Base-by-base conservation (phyloP, 768 basidiomycete genomes). In the Antrodiella citrinella region DNA sequence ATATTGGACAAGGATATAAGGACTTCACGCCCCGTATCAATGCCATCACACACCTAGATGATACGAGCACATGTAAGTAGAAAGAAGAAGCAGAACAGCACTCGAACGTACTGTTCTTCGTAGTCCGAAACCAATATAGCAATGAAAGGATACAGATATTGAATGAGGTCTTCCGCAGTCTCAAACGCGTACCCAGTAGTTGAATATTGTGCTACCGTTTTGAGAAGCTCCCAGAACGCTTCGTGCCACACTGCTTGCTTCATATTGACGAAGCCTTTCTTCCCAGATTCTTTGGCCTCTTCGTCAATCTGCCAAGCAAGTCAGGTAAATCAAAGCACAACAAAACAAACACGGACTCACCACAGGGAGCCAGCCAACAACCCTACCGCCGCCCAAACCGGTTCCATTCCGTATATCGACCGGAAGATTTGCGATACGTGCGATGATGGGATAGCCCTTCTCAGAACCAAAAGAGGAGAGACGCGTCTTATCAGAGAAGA, bases 101-200 rank as follows among this genome's bases (percentile, higher is more conserved):
- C n/a, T n/a, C n/a, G n/a, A n/a, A 56, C 51, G 38, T 49, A 63
- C 62, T 62, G 60, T 46, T 63, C 63, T 44, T 65, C 59, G 50
- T 62, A 65, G 39, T 65, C 63, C 20, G 61, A 55, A 10, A 56
- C 56, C 10, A 63, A 35, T 1, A 65, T 62, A 3, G 57, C 24
- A 3, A 63, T 45, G 20, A 59, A 24, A 3, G 59, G 63, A 43
- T 53, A 65, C 3, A 65, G 21, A 7, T 18, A 26, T 2, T 44
- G 46, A 1, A 1, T 3, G 1, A 57, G 13, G 2, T 38, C 18
- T 10, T 57, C 42, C 1, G 35, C 42, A 44, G 54, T 54, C 20
- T 48, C 41, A 21, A 54, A 22, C 35, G 19, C 13, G 22, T 23
- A 53, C 2, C 59, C 58, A 20, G 47, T 50, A 30, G 53, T 49